A percentile compares a stretch with the other conserved stretches of the same genome.
Evolutionary conservation across 2,329 filamentous ascomycete genomes (phyloP).

Genomic region (Calonectria pseudoreteaudii): DNA sequence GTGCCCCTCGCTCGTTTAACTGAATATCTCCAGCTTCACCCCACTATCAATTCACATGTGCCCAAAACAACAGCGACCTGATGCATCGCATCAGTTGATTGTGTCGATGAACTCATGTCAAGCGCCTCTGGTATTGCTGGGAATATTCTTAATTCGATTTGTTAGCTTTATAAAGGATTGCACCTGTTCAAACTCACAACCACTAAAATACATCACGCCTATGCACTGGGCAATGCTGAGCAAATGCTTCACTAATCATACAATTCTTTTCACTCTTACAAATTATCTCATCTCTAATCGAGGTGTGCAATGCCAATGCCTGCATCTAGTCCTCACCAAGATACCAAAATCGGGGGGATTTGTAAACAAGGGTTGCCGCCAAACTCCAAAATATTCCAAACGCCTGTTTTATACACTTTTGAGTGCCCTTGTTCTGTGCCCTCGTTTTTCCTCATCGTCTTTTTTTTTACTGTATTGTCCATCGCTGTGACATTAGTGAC

Average conservation of each 20-base stretch:
- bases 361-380: slow-evolving; percentile 16
- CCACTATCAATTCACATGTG: slow-evolving; percentile 3
- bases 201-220: neutral
- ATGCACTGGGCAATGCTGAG: too few relatives aligned
- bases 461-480: neutral
- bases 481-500: neutral
- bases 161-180: neutral
- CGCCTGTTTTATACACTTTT: slow-evolving; percentile 33
- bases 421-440: slow-evolving; percentile 18
- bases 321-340: slow-evolving; percentile 31
- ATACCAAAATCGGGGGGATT: slow-evolving; percentile 6
- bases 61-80: neutral
- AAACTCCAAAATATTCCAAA: slow-evolving; percentile 26
- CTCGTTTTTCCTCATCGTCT: neutral
- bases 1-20: slow-evolving; percentile 42
- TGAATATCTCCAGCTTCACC: slow-evolving; percentile 39
- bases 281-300: slow-evolving; percentile 38
- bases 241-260: neutral
- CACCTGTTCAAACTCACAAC: neutral
- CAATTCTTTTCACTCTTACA: slow-evolving; percentile 35
- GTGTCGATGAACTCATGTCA: neutral
- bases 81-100: neutral
- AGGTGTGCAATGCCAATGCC: slow-evolving; percentile 30
- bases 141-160: neutral
- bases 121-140: neutral